Base-by-base conservation (phyloP, 768 basidiomycete genomes). In the Tylopilus felleus region DNA sequence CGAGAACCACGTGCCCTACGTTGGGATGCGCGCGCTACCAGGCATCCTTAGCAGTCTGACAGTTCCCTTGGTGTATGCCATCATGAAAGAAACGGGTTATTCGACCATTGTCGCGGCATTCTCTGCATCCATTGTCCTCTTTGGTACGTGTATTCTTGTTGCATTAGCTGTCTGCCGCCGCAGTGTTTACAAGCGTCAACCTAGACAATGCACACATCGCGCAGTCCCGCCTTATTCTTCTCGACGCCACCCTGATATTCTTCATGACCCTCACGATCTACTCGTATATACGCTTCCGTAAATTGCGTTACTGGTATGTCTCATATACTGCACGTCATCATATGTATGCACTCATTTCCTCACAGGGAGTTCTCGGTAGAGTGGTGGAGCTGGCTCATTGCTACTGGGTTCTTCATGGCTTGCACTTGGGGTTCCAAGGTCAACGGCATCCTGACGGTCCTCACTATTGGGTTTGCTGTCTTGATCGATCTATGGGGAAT, bases 71-170 rank as follows among this genome's bases (percentile, higher is more conserved):
- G 86, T 98, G 1, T 99, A 94, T 65, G 88, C 81, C 22, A 98
- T 96, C 71, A 98, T 98, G 97, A 90, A 97, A 72, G 94, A 98
- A 76, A 89, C 89, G 56, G 97, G 97, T 7, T 98, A 96, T 68
- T 93, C 95, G 0, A 90, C 93, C 6, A 74, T 93, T 35, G 84
- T 98, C 54, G 85, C 93, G 8, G 85, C 92, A 1, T 96, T 99
- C 67, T 94, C 93, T 40, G 93, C 96, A 1, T 74, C 74, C 44
- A 73, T 99, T 25, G 73, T 99, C 58, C 75, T 96, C 0, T 93
- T 98, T 60, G 97, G 96, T 94, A 64, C 47, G 90, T 76, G 16
- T 40, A 29, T 47, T 8, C 33, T 49, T 40, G 29, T 2, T 23
- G 33, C 31, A 12, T 39, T 6, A 9, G 8, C n/a, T 48, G 2